These are phyloP conservation scores for Aspergillus spinulosporus DNA, from an alignment of 2,329 filamentous ascomycete species.

Conservation along the genomic window DNA sequence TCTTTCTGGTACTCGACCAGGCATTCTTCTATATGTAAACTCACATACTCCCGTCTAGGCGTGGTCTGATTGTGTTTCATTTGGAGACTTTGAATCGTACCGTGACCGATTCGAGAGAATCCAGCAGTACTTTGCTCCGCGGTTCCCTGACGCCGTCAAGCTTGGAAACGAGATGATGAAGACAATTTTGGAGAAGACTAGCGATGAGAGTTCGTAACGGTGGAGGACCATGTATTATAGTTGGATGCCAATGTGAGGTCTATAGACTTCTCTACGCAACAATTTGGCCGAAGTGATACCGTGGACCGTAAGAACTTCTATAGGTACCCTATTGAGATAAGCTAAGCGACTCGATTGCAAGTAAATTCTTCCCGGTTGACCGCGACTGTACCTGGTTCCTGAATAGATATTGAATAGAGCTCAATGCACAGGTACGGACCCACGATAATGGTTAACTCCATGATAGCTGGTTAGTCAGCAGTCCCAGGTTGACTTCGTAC, in stretches of 20 bases:
- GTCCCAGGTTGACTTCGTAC: background rate
- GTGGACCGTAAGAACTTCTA: too few species aligned
- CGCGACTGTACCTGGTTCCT: too few species aligned
- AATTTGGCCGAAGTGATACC: too few species aligned
- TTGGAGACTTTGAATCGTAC: constrained; percentile 92
- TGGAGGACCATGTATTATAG: background rate
- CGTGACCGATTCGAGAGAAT: constrained; percentile 87
- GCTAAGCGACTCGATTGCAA: too few species aligned
- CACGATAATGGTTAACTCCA: background rate
- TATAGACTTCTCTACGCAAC: background rate
- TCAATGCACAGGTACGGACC: background rate
- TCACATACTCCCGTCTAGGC: constrained; percentile 50
- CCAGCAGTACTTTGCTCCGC: constrained; percentile 84
- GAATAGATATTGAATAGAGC: too few species aligned
- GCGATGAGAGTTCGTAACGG: constrained; percentile 17
- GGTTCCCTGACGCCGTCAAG: constrained; percentile 82
- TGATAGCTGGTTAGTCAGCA: constrained; percentile 22
- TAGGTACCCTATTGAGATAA: too few species aligned
- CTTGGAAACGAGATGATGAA: constrained; percentile 97
- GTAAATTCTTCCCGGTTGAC: too few species aligned
- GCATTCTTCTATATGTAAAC: background rate
- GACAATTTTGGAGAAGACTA: constrained; percentile 81
- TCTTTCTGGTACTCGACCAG: background rate
- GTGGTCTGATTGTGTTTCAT: constrained; percentile 90
- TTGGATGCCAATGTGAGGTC: background rate